Base-by-base conservation (phyloP, 2,329 filamentous ascomycete genomes). In the Epichloe uncinata region DNA sequence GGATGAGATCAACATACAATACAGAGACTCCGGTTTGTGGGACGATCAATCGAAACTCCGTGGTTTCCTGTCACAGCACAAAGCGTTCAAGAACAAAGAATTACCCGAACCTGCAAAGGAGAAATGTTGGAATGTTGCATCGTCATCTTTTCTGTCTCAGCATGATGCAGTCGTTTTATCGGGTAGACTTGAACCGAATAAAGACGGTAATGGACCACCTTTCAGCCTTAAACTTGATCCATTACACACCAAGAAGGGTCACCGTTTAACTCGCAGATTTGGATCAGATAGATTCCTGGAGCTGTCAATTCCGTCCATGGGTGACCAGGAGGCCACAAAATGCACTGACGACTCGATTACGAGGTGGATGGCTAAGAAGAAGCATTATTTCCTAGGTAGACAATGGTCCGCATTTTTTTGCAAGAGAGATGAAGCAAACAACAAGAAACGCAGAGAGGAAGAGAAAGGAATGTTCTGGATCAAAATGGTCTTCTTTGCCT, bases 251-350 rank as follows among this genome's bases (percentile, higher is more conserved):
- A 74, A 78, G 26, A 58, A 67, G 3, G 66, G 73, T 0, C 70
- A 79, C 58, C 73, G 79, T 2, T 60, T 82, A 0, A 64, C 66
- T 18, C 71, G 79, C 12, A 72, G 72, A 4, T 81, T 80, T 54
- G 78, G 79, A 0, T 62, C 71, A 0, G 78, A 83, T 54, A 69
- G 79, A 0, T 81, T 81, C 43, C 53, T 83, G 1, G 76, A 82
- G 48, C 51, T 83, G 0, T 59, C 70, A 4, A 65, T 81, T 5
- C 78, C 79, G 0, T 67, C 68, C 0, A 65, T 70, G 0, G 62
- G 57, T 1, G 61, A 56, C 2, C 57, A 60, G 0, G 61, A 66
- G 0, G 46, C 53, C 0, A 45, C 62, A 0, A 51, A 68, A 2
- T 64, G 60, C 15, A 57, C 69, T 1, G 57, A 66, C 1, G 55